A percentile compares a stretch with the other conserved stretches of the same genome.
Conservation (phyloP, 345 rosid genomes). For the Triadica sebifera region DNA sequence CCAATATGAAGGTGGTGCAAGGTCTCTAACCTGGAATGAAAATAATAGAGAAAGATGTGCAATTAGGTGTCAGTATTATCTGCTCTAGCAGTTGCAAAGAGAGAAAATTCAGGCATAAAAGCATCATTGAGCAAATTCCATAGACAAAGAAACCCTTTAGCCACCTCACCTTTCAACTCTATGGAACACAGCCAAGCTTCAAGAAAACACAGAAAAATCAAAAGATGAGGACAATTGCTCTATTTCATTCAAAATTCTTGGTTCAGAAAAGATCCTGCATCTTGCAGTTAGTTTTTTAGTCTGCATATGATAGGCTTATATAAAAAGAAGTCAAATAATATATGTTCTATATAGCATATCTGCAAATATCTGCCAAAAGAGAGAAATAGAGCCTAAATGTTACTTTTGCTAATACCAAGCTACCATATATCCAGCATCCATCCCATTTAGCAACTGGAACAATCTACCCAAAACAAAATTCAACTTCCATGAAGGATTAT, state of each 20-base stretch:
- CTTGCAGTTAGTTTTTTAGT: background rate
- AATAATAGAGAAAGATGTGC: background rate
- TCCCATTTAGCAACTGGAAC: background rate
- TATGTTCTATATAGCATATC: background rate
- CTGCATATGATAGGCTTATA: background rate
- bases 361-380: background rate
- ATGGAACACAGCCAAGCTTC: background rate
- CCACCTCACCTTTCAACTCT: background rate
- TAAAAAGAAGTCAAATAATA: background rate
- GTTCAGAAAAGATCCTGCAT: background rate
- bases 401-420: background rate
- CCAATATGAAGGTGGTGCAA: background rate
- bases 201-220: background rate
- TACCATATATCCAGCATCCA: background rate
- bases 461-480: background rate
- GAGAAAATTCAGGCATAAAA: background rate
- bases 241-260: background rate
- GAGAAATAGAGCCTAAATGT: background rate
- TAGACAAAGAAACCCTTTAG: background rate
- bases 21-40: background rate
- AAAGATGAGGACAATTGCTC: background rate
- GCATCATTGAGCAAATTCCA: background rate
- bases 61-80: background rate
- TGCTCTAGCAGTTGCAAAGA: background rate
- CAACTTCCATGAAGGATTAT: background rate